A percentile compares a stretch with the other conserved stretches of the same genome.
Evolutionary conservation across 805 yeast species (phyloP).

Genomic region (Cyberlindnera nakhonratchasimensis): DNA sequence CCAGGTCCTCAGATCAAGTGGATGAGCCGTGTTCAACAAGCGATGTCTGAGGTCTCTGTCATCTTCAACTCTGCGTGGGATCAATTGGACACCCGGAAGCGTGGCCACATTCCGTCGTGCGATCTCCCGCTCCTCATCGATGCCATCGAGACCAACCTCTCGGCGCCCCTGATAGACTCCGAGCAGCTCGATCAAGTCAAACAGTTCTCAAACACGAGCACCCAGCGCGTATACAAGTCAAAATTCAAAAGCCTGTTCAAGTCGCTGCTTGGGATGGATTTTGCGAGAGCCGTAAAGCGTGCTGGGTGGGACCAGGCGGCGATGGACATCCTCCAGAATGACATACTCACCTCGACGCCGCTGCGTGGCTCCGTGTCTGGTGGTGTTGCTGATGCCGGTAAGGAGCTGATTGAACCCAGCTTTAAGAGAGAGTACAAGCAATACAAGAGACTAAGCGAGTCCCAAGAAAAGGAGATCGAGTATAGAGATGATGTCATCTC

Average conservation of each 20-base stretch:
- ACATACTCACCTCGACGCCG: slow-evolving; percentile 11
- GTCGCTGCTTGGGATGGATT: slow-evolving; percentile 32
- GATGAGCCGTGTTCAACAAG: not conserved
- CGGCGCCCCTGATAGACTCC: slow-evolving; percentile 26
- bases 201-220: slow-evolving; percentile 30
- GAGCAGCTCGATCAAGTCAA: slow-evolving; percentile 27
- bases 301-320: slow-evolving; percentile 14
- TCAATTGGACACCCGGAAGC: slow-evolving; percentile 17
- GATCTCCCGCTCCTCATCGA: slow-evolving; percentile 24
- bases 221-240: slow-evolving; percentile 31
- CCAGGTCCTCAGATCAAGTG: no score
- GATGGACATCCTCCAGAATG: slow-evolving; percentile 4
- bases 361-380: no score
- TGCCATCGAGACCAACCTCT: slow-evolving; percentile 23
- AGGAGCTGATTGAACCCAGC: slow-evolving; percentile 14
- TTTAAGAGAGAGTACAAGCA: slow-evolving; percentile 23
- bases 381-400: not conserved
- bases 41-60: slow-evolving; percentile 10
- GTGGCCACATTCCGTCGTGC: slow-evolving; percentile 20
- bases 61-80: slow-evolving; percentile 25
- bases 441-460: slow-evolving; percentile 20
- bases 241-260: slow-evolving; percentile 32
- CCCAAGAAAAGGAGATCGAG: slow-evolving; percentile 26
- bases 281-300: slow-evolving; percentile 27
- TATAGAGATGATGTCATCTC: slow-evolving; percentile 26